Evolutionary conservation across 257 asterid species (phyloP), one percentile per base, ranked within the genome.

Genomic region (Capsicum chinense): DNA sequence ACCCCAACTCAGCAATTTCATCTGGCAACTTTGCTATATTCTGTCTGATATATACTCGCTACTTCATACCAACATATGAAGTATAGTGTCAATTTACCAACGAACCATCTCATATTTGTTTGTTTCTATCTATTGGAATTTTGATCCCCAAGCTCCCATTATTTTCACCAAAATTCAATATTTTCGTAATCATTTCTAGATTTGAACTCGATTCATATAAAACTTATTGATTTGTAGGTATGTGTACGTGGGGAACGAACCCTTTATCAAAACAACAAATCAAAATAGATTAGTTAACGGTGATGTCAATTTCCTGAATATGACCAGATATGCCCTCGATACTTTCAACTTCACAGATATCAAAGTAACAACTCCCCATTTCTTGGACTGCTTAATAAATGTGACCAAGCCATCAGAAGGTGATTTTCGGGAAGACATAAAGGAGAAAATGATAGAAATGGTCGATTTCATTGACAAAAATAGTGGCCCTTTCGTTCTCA

Each of bases 341-440:
- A 50, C 3, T 0, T 50, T 19, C 50, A 33, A 17, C 59, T 73
- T 80, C 14, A 7, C 1, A 21, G 44, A 80, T 48, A 47, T 88
- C 11, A 88, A 86, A 83, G 88, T 21, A 2, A 73, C 81, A 21
- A 3, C 86, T 21, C 33, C 82, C 2, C 76, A 82, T 62, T 2
- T 12, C 64, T 52, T 52, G 5, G 57, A 63, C 2, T 2, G 4
- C 0, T 4, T 84, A 15, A 8, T 83, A 44, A 88, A 85, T 62
- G 5, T 81, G 6, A 21, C 69, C 0, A 89, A 42, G 2, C 95
- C 95, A 14, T 92, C 95, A 0, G 84, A 88, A 3, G 89, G 89
- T 9, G 95, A 92, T 5, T 90, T 90, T 56, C 2, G 1, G 0
- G 85, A 80, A 37, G 87, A 84, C 0, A 15, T 88, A 79, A 86